Conservation (phyloP, 257 asterid species). For the Leptodermis oblonga region DNA sequence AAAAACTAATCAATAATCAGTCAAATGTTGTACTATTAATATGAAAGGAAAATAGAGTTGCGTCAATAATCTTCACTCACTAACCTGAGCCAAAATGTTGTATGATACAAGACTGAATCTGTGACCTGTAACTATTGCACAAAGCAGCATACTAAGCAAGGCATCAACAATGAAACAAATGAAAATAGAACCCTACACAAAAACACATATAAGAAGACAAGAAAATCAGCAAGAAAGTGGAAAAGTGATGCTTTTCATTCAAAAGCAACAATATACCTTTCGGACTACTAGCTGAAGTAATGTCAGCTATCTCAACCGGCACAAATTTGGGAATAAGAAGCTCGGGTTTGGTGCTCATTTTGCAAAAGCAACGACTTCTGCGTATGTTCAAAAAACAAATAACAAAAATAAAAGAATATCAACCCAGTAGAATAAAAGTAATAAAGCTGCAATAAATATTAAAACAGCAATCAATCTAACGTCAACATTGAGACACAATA, state of each 20-base stretch:
- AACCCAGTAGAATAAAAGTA: background rate
- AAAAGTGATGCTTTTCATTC: background rate
- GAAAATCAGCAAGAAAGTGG: constrained; percentile 3
- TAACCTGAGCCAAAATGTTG: constrained; percentile 91
- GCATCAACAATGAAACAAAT: background rate
- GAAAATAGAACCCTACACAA: background rate
- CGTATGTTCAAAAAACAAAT: constrained; percentile 12
- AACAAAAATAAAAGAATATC: background rate
- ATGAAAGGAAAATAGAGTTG: background rate
- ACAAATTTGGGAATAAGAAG: constrained; percentile 63
- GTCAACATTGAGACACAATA: background rate
- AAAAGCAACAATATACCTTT: constrained; percentile 38
- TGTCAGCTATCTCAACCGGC: constrained; percentile 64
- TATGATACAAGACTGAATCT: constrained; percentile 79
- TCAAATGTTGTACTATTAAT: background rate
- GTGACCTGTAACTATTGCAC: constrained; percentile 45
- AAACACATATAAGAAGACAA: background rate
- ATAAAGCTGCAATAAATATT: background rate
- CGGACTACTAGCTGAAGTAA: constrained; percentile 49
- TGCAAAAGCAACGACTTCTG: constrained; percentile 48
- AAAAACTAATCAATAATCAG: background rate
- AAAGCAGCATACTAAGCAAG: constrained; percentile 11
- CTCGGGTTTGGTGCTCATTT: constrained; percentile 52
- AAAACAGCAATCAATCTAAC: background rate
- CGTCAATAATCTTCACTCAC: background rate